A percentile compares a stretch with the other conserved stretches of the same genome.
phyloP scores from a whole-genome alignment of 2,329 filamentous ascomycete species.

The Aspergillus pseudotamarii region DNA sequence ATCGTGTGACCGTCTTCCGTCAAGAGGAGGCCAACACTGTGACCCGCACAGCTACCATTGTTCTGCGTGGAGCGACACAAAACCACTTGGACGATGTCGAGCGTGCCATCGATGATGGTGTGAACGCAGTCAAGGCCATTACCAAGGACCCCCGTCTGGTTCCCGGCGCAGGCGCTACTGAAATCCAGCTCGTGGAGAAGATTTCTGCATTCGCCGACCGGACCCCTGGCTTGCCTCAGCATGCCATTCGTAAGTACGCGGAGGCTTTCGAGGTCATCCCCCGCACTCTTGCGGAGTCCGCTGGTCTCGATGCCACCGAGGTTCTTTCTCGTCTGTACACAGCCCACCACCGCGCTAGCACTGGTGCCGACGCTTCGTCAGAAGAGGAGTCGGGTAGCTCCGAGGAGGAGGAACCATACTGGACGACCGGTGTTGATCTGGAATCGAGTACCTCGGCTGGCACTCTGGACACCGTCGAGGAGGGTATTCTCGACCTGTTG shows the following conservation, averaged over 20 bases:
- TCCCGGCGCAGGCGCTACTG: slow-evolving; percentile 89
- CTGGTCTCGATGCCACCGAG: slow-evolving; percentile 95
- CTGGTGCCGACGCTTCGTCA: slow-evolving; percentile 28
- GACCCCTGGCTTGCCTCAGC: slow-evolving; percentile 89
- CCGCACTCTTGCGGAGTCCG: slow-evolving; percentile 89
- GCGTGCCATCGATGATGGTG: slow-evolving; percentile 94
- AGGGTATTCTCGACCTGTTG: slow-evolving; percentile 90
- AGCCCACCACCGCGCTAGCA: slow-evolving; percentile 68
- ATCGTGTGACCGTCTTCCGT: slow-evolving; percentile 96
- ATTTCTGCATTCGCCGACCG: slow-evolving; percentile 89
- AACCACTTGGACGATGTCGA: slow-evolving; percentile 98
- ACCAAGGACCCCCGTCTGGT: slow-evolving; percentile 90
- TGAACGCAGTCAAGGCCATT: slow-evolving; percentile 98
- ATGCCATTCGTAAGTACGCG: slow-evolving; percentile 95
- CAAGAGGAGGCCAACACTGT: slow-evolving; percentile 79
- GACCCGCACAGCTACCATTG: slow-evolving; percentile 90
- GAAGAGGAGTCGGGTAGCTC: slow-evolving; percentile 38
- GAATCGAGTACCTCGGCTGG: slow-evolving; percentile 83
- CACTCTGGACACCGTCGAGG: slow-evolving; percentile 79
- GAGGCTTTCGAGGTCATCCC: slow-evolving; percentile 98
- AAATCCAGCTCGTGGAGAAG: slow-evolving; percentile 90
- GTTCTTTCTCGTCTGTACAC: slow-evolving; percentile 90
- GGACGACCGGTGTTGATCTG: slow-evolving; percentile 91
- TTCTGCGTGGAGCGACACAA: slow-evolving; percentile 92
- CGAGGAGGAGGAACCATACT: slow-evolving; percentile 73